Base-by-base conservation (phyloP, 1,284 basidiomycete genomes). In the Chalciporus sp. region DNA sequence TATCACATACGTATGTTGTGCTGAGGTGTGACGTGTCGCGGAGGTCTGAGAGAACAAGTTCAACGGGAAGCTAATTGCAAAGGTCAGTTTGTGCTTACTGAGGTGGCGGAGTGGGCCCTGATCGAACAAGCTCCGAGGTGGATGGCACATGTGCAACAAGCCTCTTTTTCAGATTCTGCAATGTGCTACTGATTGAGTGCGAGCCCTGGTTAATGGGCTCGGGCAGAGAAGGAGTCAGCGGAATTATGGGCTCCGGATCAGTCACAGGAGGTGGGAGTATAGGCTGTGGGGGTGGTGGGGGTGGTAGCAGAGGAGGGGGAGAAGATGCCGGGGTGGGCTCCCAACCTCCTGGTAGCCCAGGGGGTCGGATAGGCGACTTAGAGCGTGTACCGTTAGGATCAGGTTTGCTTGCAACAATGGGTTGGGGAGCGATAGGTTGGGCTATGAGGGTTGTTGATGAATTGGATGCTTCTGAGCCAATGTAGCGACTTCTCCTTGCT, bases 1-100 rank as follows among this genome's bases (percentile, higher is more conserved):
- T 9, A n/a, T 10, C 19, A 66, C 78, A 46, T 61, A 88, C 87
- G 72, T 42, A 90, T 89, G 56, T 81, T 78, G 53, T 76, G 80
- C 47, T 81, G 72, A 9, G 87, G 85, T 1, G 85, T 87, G 14
- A 83, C 79, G 12, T 69, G 61, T 35, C 69, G 63, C 23, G 62
- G 55, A 16, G 45, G 55, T 51, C 65, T 68, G 29, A 12, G 29
- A 47, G 12, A 8, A 17, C 28, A 40, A n/a, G 7, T 20, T 57
- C 19, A 55, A 19, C 4, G 12, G 1, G 27, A 28, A 14, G 27
- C 23, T 9, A 23, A 7, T 50, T 26, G 1, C 2, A 42, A 33
- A 39, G 1, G 7, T 41, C 9, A 31, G 31, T 26, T 31, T 7
- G 4, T 29, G 31, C 65, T 17, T 58, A 67, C 65, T 67, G 66